phyloP scores from a whole-genome alignment of 352 stramenopile genomes.

The Poterioochromonas sp. region DNA sequence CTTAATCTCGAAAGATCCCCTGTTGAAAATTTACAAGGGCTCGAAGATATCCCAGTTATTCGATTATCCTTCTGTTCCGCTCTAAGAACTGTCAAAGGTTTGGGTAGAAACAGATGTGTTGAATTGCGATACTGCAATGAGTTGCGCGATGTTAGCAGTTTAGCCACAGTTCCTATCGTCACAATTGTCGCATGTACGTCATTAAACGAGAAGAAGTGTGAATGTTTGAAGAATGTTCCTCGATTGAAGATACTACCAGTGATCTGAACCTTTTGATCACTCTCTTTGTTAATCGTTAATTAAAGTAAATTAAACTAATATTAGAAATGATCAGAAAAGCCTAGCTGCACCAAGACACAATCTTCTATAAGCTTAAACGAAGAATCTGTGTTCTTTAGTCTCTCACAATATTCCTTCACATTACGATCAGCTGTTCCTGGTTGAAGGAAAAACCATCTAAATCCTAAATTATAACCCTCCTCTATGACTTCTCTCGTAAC shows the following conservation, averaged over 20 bases:
- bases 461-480: background rate
- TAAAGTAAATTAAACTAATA: background rate
- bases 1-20: no score
- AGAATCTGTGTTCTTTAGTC: background rate
- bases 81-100: no score
- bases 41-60: no score
- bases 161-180: background rate
- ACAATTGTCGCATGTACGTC: background rate
- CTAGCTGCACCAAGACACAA: constrained; percentile 23
- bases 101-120: background rate
- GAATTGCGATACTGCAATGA: background rate
- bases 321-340: background rate
- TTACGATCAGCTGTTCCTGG: background rate
- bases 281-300: background rate
- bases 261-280: background rate
- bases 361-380: background rate
- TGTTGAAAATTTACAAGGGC: no score
- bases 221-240: background rate
- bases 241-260: background rate
- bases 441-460: background rate
- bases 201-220: background rate
- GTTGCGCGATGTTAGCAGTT: background rate
- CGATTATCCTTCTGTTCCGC: no score
- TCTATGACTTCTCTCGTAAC: background rate
- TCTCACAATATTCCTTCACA: background rate